These are phyloP conservation scores for Aspergillus olivimuriae DNA, from an alignment of 495 filamentous ascomycete species.

Conservation along the genomic window DNA sequence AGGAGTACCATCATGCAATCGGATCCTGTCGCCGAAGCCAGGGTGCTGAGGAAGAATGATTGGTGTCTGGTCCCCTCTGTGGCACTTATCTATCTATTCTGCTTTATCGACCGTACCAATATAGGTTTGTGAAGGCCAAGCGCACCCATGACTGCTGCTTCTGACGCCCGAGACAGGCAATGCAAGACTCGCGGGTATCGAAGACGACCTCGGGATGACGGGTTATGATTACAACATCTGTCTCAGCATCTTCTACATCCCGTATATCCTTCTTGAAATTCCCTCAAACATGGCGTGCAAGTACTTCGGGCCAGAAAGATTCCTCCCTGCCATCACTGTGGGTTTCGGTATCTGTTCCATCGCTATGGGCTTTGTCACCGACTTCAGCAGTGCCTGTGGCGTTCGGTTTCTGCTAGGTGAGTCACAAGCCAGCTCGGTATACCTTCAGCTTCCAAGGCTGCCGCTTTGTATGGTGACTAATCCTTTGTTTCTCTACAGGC, in stretches of 20 bases:
- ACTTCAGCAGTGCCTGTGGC: slow-evolving; percentile 30
- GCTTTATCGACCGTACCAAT: slow-evolving; percentile 54
- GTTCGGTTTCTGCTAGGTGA: slow-evolving; percentile 53
- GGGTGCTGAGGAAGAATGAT: slow-evolving; percentile 41
- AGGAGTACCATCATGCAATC: not conserved
- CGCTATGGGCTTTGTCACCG: slow-evolving; percentile 42
- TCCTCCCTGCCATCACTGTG: slow-evolving; percentile 39
- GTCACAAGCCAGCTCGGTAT: not conserved
- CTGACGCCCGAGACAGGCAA: slow-evolving; percentile 15
- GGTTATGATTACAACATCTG: too few species aligned
- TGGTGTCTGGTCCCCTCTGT: slow-evolving; percentile 41
- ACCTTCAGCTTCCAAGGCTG: not conserved
- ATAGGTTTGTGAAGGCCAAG: slow-evolving; percentile 45
- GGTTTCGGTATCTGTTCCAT: slow-evolving; percentile 44
- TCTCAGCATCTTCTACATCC: too few species aligned
- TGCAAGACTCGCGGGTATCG: slow-evolving; percentile 32
- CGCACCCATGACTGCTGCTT: slow-evolving; percentile 9
- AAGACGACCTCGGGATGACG: slow-evolving; percentile 44
- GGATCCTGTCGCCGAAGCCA: slow-evolving; percentile 42
- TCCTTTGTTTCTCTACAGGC: not conserved
- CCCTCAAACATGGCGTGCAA: slow-evolving; percentile 62
- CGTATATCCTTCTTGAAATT: too few species aligned
- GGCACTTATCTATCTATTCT: slow-evolving; percentile 44
- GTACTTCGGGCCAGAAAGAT: slow-evolving; percentile 44
- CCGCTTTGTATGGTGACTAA: not conserved